Base-by-base conservation (phyloP, 129 eudicot species). In the Artemisia tridentata region DNA sequence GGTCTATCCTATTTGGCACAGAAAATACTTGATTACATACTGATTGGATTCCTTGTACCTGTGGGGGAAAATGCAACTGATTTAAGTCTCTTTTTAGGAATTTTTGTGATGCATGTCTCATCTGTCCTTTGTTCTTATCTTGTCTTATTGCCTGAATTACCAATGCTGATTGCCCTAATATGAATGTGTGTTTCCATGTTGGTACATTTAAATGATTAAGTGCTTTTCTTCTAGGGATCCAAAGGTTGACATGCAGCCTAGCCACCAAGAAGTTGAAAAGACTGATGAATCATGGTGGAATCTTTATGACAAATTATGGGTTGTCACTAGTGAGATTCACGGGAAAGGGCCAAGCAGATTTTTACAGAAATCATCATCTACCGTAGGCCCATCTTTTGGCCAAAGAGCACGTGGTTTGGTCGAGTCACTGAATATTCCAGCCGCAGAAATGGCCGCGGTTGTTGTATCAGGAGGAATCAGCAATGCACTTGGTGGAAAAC, bases 401-500 rank as follows among this genome's bases (percentile, higher is more conserved):
- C 99, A 95, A 86, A 82, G 99, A 82, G 99, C 97, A 47, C 97
- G 97, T 76, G 97, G 96, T 25, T 82, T 95, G 87, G 99, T 95
- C 18, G 99, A 95, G 76, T 95, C 99, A 5, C 74, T 95, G 70
- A 95, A 95, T 80, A 95, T 95, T 34, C 99, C 99, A 54, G 97
- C 99, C 45, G 99, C 99, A 41, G 99, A 95, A 84, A 95, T 95
- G 99, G 99, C 99, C 49, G 99, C 99, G 17, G 96, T 77, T 21
- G 96, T 90, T 34, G 99, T 87, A 57, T 85, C 99, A 3, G 96
- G 96, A 25, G 97, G 97, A 23, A 81, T 95, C 65, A 82, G 89
- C 69, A 95, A 73, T 77, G 97, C 99, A 18, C 79, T 95, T 7
- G 87, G 84, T 57, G 99, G 99, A 73, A 95, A 88, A 67, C 79